phyloP scores from a whole-genome alignment of 106 monocot species.

The Vanilla planifolia region DNA sequence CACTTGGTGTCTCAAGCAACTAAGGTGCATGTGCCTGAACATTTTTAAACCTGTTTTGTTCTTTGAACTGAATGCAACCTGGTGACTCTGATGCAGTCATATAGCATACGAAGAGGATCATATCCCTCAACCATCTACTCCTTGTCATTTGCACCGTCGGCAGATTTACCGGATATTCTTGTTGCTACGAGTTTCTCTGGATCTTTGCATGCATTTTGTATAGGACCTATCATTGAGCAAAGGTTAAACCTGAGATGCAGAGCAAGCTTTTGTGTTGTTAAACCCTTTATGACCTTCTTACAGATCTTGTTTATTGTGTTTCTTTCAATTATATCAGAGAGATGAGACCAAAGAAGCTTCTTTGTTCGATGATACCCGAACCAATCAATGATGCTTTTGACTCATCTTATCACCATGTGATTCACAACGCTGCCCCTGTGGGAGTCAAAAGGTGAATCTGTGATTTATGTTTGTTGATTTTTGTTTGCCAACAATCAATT shows the following conservation, averaged over 20 bases:
- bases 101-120: conserved; percentile 88
- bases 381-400: conserved; percentile 72
- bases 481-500: not conserved
- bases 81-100: conserved; percentile 41
- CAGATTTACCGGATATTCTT: conserved; percentile 84
- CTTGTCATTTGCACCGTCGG: conserved; percentile 80
- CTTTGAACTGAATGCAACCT: not conserved
- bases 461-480: not conserved
- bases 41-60: not conserved
- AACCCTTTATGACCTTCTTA: not conserved
- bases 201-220: conserved; percentile 78
- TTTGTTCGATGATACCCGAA: conserved; percentile 74
- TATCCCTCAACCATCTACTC: conserved; percentile 93
- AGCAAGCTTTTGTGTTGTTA: not conserved
- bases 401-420: conserved; percentile 70
- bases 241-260: conserved; percentile 23
- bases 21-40: conserved; percentile 34
- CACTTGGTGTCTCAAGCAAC: conserved; percentile 95
- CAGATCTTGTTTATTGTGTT: not conserved
- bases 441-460: conserved; percentile 63
- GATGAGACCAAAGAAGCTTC: conserved; percentile 35
- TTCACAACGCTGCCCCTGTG: conserved; percentile 66
- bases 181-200: conserved; percentile 86
- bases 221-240: conserved; percentile 48
- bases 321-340: conserved; percentile 2